Base-by-base conservation (phyloP, 2,329 filamentous ascomycete species). In the Harringtonia aguacate region DNA sequence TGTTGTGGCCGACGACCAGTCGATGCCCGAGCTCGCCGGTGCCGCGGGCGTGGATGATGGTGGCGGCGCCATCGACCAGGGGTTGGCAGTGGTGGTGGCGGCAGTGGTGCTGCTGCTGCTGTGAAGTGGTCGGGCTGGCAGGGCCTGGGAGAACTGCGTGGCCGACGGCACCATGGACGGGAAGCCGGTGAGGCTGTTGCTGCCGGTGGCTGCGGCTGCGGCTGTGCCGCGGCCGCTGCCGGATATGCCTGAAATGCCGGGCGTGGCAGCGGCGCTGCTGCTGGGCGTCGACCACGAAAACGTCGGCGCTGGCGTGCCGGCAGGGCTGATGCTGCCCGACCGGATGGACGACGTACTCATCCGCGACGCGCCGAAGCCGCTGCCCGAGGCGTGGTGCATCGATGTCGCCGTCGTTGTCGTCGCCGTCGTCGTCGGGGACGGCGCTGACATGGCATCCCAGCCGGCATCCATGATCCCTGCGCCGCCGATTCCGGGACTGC, bases 261-360 rank as follows among this genome's bases (percentile, higher is more conserved):
- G 8, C 34, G 15, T 14, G 42, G 14, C 7, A 37, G 8, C 8
- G 39, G n/a, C n/a, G 29, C 27, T 22, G 36, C 39, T 38, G 10
- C 64, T 66, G 12, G 76, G 73, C 3, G 76, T 79, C 2, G 79
- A 81, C 79, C 79, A 84, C 8, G 78, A 71, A 57, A 83, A 83
- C 4, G 72, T 63, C 0, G 70, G 66, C 3, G 68, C 59, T n/a
- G 68, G 56, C 3, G 68, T 58, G 8, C 27, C 35, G 1, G 43
- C 8, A 10, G 39, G 14, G 3, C 38, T 18, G 1, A 41, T 15
- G 3, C 65, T 63, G 38, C 60, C 60, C 12, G 3, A 65, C 62
- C 13, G 49, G 37, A 39, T 20, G 4, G 51, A 49, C 18, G 43
- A 36, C 2, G 63, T 53, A 13, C 59, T 43, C n/a, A 21, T 35